Evolutionary conservation across 768 basidiomycete genomes (phyloP).

Genomic region (Asterophora parasitica): DNA sequence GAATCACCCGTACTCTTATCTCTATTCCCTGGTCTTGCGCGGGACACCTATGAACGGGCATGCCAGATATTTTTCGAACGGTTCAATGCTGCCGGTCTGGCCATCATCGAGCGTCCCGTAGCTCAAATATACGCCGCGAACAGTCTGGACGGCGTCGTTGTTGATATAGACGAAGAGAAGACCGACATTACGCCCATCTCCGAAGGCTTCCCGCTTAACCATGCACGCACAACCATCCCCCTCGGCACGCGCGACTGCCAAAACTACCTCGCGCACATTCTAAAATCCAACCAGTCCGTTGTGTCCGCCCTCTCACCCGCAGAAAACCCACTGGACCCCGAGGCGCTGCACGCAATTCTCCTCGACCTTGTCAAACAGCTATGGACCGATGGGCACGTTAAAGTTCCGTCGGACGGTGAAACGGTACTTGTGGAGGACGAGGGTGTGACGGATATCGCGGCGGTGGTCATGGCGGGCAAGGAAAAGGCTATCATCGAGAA

Average conservation of each 20-base stretch:
- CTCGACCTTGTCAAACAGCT: conserved; percentile 62
- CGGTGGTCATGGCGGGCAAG: conserved; percentile 85
- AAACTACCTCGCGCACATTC: conserved; percentile 66
- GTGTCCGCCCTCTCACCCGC: conserved; percentile 54
- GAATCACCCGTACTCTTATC: conserved; percentile 83
- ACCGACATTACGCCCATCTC: conserved; percentile 78
- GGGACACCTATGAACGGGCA: conserved; percentile 63
- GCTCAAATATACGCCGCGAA: conserved; percentile 79
- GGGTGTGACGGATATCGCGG: conserved; percentile 86
- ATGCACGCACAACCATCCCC: conserved; percentile 48
- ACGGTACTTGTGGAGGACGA: conserved; percentile 69
- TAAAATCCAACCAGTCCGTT: conserved; percentile 65
- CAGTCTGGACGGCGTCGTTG: conserved; percentile 64
- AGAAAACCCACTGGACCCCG: conserved; percentile 40
- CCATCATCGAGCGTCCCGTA: conserved; percentile 77
- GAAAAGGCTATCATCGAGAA: conserved; percentile 86
- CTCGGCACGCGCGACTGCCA: conserved; percentile 73
- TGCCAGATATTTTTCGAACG: conserved; percentile 89
- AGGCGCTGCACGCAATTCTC: conserved; percentile 45
- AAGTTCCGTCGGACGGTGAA: conserved; percentile 72
- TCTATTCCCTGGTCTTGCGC: conserved; percentile 59
- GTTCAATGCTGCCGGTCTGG: conserved; percentile 83
- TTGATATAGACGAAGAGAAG: conserved; percentile 74
- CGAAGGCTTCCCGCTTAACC: conserved; percentile 61
- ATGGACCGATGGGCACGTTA: conserved; percentile 60